Base-by-base conservation (phyloP, 2,329 filamentous ascomycete genomes). In the Talaromyces sp. region DNA sequence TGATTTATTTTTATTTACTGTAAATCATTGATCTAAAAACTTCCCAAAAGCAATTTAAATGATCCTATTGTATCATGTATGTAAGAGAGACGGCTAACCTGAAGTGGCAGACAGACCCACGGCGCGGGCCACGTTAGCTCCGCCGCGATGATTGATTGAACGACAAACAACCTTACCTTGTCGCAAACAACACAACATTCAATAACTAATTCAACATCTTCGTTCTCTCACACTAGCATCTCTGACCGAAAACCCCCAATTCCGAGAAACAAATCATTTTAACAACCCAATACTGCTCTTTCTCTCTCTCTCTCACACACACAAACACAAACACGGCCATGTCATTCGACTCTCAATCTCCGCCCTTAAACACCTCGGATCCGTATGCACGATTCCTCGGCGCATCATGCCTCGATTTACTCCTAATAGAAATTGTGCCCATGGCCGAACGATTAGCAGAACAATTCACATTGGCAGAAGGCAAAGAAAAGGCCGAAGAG, bases 341-440 rank as follows among this genome's bases (percentile, higher is more conserved):
- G 63, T 64, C 63, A 5, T 59, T 64, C 54, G 63, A 64, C 44
- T 50, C 63, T 18, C 62, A 61, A 56, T 27, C 88, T 53, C 81
- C 87, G 70, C 87, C 88, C 2, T 89, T 86, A 80, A 89, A 88
- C 76, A 81, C 87, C 63, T 84, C 84, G 66, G 92, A 96, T 77
- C 89, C 91, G 42, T 83, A 83, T 63, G 89, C 90, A 62, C 86
- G 87, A 64, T 90, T 93, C 78, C 83, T 97, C 69, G 89, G 86
- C 79, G 87, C 89, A 61, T 95, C 94, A 55, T 92, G 90, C 74
- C 87, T 99, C 70, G 95, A 99, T 77, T 89, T 99, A 69, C 86
- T 99, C 61, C 86, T 99, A 69, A 98, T 98, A 73, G 95, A 99
- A 80, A 86, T 99, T 60, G 95, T 99, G 16, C 95, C 95, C 44